These are phyloP conservation scores for Vigna angularis DNA, from an alignment of 306 rosid genomes.

Conservation along the genomic window DNA sequence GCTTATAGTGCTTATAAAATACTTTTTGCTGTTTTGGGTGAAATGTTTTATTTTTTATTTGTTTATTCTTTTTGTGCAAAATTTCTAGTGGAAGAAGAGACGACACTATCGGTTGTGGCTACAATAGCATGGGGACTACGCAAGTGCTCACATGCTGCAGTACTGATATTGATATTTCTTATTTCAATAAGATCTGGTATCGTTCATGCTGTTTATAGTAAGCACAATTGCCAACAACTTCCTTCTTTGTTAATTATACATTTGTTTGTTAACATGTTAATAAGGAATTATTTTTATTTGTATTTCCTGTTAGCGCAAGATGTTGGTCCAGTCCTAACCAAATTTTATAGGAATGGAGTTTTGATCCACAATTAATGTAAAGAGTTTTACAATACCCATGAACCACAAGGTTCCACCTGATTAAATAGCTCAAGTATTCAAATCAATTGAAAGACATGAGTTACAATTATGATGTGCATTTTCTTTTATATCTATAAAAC, in stretches of 20 bases:
- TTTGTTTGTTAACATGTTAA: conserved; percentile 27
- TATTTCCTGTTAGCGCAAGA: conserved; percentile 29
- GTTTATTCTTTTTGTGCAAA: conserved; percentile 34
- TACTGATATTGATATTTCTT: conserved; percentile 77
- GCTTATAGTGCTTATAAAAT: background rate
- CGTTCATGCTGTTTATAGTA: conserved; percentile 87
- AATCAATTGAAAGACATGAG: conserved; percentile 1
- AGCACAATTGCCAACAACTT: conserved; percentile 40
- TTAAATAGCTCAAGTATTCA: conserved; percentile 34
- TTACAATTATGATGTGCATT: background rate
- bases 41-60: conserved; percentile 38
- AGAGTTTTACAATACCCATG: conserved; percentile 32
- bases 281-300: conserved; percentile 33
- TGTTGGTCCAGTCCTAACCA: conserved; percentile 3
- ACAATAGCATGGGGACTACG: conserved; percentile 89
- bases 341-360: conserved; percentile 24
- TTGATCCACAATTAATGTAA: conserved; percentile 20
- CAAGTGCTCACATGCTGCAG: conserved; percentile 79
- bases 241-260: conserved; percentile 32
- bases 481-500: conserved; percentile 5
- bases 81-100: conserved; percentile 72
- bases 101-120: conserved; percentile 76
- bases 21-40: conserved; percentile 28
- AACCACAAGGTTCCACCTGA: conserved; percentile 19
- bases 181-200: conserved; percentile 90